phyloP scores from a whole-genome alignment of 768 basidiomycete species.

The Asterophora lycoperdoides region DNA sequence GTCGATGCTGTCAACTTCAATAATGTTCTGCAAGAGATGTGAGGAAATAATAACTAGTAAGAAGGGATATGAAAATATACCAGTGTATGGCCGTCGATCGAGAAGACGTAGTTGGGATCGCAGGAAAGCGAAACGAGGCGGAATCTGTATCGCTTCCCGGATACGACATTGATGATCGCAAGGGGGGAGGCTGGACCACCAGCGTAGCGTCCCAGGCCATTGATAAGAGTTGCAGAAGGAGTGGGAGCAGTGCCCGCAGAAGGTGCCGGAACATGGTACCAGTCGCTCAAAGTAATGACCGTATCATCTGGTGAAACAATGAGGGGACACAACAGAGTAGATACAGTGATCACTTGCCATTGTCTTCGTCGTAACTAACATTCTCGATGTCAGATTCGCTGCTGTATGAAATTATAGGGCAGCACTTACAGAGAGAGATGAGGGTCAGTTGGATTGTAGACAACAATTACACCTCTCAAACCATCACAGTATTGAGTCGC shows the following conservation, averaged over 20 bases:
- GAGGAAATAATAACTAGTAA: background rate
- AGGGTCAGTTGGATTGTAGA: background rate
- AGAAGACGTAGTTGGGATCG: constrained; percentile 27
- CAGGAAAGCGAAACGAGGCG: constrained; percentile 39
- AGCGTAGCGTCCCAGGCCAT: constrained; percentile 38
- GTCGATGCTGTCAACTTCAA: constrained; percentile 35
- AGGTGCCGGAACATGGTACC: constrained; percentile 15
- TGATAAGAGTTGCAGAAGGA: constrained; percentile 21
- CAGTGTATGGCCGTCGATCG: constrained; percentile 23
- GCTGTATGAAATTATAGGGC: background rate
- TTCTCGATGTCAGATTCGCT: background rate
- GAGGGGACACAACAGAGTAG: too few relatives aligned
- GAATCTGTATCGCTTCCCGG: constrained; percentile 40
- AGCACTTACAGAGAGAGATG: background rate
- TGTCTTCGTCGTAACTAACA: background rate
- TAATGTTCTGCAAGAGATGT: constrained; percentile 18
- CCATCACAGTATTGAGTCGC: constrained; percentile 1
- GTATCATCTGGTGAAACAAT: constrained; percentile 9
- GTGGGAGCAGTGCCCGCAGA: constrained; percentile 4
- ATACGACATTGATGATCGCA: constrained; percentile 36
- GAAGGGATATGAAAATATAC: constrained; percentile 4
- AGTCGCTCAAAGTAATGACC: constrained; percentile 30
- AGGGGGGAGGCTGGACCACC: constrained; percentile 33
- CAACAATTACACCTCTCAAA: background rate
- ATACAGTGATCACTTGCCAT: background rate